phyloP scores from a whole-genome alignment of 139 green algal species.

The Ettlia oleoabundans region DNA sequence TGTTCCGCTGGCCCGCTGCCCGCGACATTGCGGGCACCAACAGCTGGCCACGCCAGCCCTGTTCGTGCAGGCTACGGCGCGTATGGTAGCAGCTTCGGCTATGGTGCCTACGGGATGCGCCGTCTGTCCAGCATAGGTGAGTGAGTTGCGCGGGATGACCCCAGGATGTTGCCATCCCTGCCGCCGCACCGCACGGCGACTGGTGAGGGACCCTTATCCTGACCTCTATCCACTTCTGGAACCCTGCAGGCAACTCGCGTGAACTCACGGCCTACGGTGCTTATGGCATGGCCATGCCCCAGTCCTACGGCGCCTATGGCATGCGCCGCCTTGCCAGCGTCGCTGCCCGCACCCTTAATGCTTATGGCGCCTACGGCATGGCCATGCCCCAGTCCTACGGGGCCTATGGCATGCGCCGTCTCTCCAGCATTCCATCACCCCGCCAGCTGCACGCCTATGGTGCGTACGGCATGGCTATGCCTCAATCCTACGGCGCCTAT shows the following conservation, averaged over 20 bases:
- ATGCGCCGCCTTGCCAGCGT: background rate
- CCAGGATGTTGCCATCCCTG: background rate
- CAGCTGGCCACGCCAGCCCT: background rate
- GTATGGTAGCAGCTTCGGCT: background rate
- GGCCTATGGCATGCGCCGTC: background rate
- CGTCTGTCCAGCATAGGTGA: background rate
- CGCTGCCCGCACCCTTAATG: background rate
- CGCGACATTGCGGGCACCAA: too few relatives aligned
- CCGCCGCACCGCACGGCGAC: background rate
- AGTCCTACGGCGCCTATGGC: background rate
- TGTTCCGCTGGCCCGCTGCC: background rate
- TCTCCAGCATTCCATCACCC: background rate
- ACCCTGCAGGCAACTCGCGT: background rate
- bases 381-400: background rate
- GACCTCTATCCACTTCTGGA: background rate
- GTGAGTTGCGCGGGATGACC: background rate
- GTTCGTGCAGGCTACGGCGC: slow-evolving; percentile 9
- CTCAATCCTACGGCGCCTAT: background rate
- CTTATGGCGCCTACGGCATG: background rate
- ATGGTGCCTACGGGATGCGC: slow-evolving; percentile 8
- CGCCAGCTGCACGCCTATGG: background rate
- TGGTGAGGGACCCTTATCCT: too few relatives aligned
- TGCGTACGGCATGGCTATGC: background rate
- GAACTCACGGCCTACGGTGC: background rate
- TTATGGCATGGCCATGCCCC: background rate